Evolutionary conservation across 495 filamentous ascomycete species (phyloP).

Genomic region (Lasiosphaeria ovina): DNA sequence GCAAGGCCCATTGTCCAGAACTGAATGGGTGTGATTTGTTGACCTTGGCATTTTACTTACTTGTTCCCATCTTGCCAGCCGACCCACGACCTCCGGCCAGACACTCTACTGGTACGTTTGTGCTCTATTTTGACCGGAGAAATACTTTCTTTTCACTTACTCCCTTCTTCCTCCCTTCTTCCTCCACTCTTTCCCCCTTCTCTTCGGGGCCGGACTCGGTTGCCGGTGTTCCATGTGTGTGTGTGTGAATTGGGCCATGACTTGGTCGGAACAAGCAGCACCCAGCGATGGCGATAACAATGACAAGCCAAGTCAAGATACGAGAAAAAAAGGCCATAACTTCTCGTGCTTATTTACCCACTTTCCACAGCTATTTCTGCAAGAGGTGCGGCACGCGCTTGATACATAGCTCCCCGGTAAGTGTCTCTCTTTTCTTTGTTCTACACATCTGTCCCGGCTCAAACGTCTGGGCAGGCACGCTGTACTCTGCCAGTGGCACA

Average conservation of each 20-base stretch:
- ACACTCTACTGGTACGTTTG: slow-evolving; percentile 44
- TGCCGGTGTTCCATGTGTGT: too few relatives aligned
- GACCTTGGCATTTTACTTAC: background rate
- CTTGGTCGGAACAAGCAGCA: too few relatives aligned
- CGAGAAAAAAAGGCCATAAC: too few relatives aligned
- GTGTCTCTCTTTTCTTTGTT: slow-evolving; percentile 8
- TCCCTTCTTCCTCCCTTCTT: background rate
- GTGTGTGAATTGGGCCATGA: background rate
- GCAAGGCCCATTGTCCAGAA: too few relatives aligned
- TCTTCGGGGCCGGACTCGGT: too few relatives aligned
- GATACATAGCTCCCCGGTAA: slow-evolving; percentile 52
- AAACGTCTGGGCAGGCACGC: background rate
- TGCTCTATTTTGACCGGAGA: background rate
- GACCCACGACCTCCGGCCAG: slow-evolving; percentile 45
- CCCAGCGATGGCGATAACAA: too few relatives aligned
- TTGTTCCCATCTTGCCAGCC: slow-evolving; percentile 17
- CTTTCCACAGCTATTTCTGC: slow-evolving; percentile 49
- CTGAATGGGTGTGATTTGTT: background rate
- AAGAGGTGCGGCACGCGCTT: slow-evolving; percentile 57
- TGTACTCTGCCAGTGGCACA: background rate
- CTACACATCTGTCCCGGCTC: background rate
- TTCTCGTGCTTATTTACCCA: background rate
- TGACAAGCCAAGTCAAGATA: too few relatives aligned
- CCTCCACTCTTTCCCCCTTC: background rate
- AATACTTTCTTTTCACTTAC: too few relatives aligned